phyloP scores from a whole-genome alignment of 164 flowering plant species.

The Cinnamomum chago region DNA sequence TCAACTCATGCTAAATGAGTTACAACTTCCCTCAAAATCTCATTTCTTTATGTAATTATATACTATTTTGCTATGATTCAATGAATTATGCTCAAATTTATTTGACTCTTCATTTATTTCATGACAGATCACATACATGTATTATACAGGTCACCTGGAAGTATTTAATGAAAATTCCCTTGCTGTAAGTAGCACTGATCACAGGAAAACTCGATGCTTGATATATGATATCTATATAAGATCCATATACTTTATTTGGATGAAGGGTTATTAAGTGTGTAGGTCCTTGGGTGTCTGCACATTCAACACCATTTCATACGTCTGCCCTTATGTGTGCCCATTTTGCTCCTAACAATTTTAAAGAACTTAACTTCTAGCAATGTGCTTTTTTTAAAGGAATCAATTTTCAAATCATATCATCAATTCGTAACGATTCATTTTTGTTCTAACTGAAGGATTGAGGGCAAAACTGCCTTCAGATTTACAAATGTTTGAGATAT shows the following conservation, averaged over 20 bases:
- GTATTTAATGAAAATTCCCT: conserved; percentile 91
- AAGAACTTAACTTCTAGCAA: no score
- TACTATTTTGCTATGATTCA: neutral
- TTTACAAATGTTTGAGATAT: no score
- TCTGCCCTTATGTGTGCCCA: no score
- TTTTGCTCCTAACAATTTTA: no score
- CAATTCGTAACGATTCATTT: no score
- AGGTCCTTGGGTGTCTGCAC: neutral
- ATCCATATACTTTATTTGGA: neutral
- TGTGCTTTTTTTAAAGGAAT: no score
- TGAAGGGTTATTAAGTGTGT: neutral
- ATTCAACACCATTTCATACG: no score
- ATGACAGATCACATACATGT: conserved; percentile 93
- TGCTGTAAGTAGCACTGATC: conserved; percentile 48
- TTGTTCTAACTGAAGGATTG: neutral
- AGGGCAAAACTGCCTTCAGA: no score
- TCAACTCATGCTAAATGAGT: neutral
- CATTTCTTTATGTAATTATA: neutral
- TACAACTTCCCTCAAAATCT: neutral
- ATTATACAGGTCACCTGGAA: conserved; percentile 98
- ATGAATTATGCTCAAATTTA: neutral
- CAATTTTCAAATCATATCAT: no score
- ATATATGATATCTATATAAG: neutral
- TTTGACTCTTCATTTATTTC: neutral
- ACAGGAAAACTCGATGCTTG: neutral